Evolutionary conservation across 192 early-diverging fungal genomes (phyloP), one percentile per base, ranked within the genome.

Genomic region (Gamsiella multidivaricata): DNA sequence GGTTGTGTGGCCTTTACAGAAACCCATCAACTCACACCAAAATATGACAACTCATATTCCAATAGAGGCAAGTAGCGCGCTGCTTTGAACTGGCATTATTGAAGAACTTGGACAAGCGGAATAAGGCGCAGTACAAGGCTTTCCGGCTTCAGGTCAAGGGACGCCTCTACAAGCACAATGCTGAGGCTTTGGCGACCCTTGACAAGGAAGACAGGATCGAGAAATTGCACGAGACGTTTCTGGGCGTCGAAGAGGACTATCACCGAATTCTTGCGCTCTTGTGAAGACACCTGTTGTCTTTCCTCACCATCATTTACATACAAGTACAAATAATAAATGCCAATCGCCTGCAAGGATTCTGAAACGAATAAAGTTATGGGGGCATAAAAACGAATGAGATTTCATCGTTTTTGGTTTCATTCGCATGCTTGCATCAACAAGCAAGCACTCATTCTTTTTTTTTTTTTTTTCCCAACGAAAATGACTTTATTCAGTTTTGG

Each of bases 141-240:
- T 95, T 91, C 81, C 80, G 95, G 53, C 69, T 96, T 49, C 90
- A 90, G 69, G 92, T 98, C 18, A 98, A 98, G 81, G 82, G 87
- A 45, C 73, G 95, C 20, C 79, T 98, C 12, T 98, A 91, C 81
- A 81, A 83, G 18, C 92, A 91, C 51, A 96, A 97, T 75, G 75
- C 80, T 69, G 94, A 97, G 50, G 81, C 83, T 23, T 70, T 97
- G 54, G 74, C 71, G 29, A 84, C 80, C 6, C 78, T 96, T 80
- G 88, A 89, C 20, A 80, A 64, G n/a, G 72, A 68, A 0, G 93
- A 94, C 65, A 79, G 89, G 41, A 86, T 90, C 51, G 74, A 89
- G 58, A 93, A 92, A 55, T 79, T 97, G 15, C 84, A 91, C 23
- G 94, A 94, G 65, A 90, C 92, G 0, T 97, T 87, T 80, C 56